Base-by-base conservation (phyloP, 2,329 filamentous ascomycete genomes). In the Ceratocystis variospora region DNA sequence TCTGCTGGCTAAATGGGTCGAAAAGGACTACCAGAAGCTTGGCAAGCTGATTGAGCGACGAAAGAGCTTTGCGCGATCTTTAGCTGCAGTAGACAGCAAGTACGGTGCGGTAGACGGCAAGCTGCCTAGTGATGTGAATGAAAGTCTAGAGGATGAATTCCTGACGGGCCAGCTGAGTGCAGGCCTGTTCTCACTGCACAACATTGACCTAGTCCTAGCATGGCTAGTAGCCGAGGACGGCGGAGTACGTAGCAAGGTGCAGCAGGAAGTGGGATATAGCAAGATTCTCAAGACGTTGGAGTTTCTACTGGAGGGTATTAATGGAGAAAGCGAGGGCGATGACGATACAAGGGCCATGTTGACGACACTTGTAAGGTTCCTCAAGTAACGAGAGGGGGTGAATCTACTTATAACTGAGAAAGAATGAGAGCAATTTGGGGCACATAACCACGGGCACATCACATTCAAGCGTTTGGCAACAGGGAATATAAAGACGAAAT, bases 181-280 rank as follows among this genome's bases (percentile, higher is more conserved):
- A 0, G 94, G 94, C 0, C 77, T 97, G 5, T 96, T 89, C 74
- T 87, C 84, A 31, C 76, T 96, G 66, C 90, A 96, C 77, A 88
- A 84, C 1, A 83, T 94, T 59, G 93, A 97, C 77, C 82, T 91
- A 0, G 84, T 94, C 37, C 76, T 99, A 37, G 89, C 92, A 12
- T 99, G 94, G 94, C 80, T 97, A 41, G 81, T 90, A 6, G 94
- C 92, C 0, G 94, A 99, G 76, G 94, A 99, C 72, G 80, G 80
- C 44, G 90, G 89, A 0, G 89, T 90, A 1, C 83, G 80, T 71
- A 79, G 77, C 66, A 87, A 81, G 71, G 84, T 96, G 41, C 75
- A 79, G 62, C 76, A 79, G 25, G 75, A 88, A 3, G 76, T 96
- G 50, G 83, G 81, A 0, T 72, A 96, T 19, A 77, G 73, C 3